Evolutionary conservation across 345 rosid species (phyloP), one percentile per base, ranked within the genome.

Genomic region (Lumnitzera racemosa): DNA sequence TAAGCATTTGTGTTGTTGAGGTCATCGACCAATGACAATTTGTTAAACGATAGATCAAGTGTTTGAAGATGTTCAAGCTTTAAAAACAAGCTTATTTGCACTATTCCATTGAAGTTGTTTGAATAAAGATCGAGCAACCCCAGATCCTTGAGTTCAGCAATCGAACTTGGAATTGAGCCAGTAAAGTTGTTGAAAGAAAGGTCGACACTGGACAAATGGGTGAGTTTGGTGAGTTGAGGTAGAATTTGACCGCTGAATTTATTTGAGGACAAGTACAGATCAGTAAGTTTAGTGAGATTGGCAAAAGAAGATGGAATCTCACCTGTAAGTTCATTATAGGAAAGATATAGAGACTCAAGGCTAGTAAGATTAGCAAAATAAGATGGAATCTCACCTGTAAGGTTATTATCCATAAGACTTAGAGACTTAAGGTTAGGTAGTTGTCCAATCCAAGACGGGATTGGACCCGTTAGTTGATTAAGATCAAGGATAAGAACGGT

Each of bases 191-290:
- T 67, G 29, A 14, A 47, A 36, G 71, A 54, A 46, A 60, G 59
- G 13, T 54, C 50, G 5, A 67, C 24, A 12, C 2, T 0, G n/a
- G 24, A 6, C 8, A 53, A 24, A 0, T 11, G 11, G 31, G 57
- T 10, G 11, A 61, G 61, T 36, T 62, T 67, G 49, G 25, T 12
- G 15, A 66, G 46, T 50, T 0, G 24, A 53, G 46, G 53, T 12
- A 69, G 74, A 57, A 72, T 58, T 58, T 55, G 46, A 46, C 72
- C 63, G 6, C 47, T 67, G 27, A 67, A 59, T 27, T 46, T 53
- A 31, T 72, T 72, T 15, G 1, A 4, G 14, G 20, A 5, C 23
- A 73, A 27, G 2, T 2, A 0, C 11, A 69, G 48, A 9, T 0
- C 0, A 9, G 16, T 24, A 5, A 69, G 51, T 7, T 29, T 2